Evolutionary conservation across 306 rosid genomes (phyloP), one percentile per base, ranked within the genome.

Genomic region (Inga leiocalycina): DNA sequence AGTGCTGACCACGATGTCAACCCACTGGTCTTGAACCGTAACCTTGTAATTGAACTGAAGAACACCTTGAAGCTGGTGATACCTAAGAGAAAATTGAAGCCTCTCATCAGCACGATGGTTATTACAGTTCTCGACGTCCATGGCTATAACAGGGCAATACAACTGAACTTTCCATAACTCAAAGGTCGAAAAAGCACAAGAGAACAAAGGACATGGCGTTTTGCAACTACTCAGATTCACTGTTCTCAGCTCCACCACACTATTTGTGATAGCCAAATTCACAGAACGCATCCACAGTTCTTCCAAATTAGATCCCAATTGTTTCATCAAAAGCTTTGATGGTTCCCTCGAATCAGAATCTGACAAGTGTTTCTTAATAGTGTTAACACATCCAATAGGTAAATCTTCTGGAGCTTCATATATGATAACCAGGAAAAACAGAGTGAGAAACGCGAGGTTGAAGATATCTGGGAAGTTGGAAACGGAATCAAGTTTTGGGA

Each of bases 201-300:
- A 93, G 83, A 88, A 94, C 59, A 94, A 82, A 57, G 97, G 88
- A 39, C 91, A 94, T 2, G 97, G 99, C 65, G 94, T 87, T 88
- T 87, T 87, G 11, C 91, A 79, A 10, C 39, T 77, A 41, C 59
- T 71, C 20, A 72, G 19, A 15, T 73, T 83, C 15, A 81, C 24
- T 51, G 92, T 90, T 89, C 88, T 89, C 10, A 86, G 82, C 79
- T 92, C 99, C 68, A 74, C 86, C 79, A 82, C 85, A 97, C 97
- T 89, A 75, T 92, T 96, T n/a, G 98, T 96, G 12, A 96, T 91
- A 0, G 98, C 94, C 54, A 96, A 91, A 76, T 96, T 93, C 24
- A 92, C 2, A 34, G 98, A 96, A 75, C 99, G 89, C 97, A 96
- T 93, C 99, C 99, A 96, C 35, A 87, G 89, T 68, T 92, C 99